A percentile compares a stretch with the other conserved stretches of the same genome.
Conservation (phyloP, 2,329 filamentous ascomycete genomes). For the Coleophoma eucalyptorum region DNA sequence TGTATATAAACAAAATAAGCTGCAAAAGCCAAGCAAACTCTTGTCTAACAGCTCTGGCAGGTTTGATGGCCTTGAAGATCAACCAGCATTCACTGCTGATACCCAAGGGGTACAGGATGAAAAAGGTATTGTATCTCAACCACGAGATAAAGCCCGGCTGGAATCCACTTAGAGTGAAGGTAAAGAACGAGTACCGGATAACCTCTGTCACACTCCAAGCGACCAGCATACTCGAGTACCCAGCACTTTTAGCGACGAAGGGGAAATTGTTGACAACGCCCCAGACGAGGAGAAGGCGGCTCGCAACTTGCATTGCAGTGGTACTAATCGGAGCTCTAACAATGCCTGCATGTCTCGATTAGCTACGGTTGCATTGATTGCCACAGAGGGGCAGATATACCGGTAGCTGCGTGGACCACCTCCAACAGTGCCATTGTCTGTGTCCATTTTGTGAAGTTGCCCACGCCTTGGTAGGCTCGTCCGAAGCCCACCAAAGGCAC, state of each 20-base stretch:
- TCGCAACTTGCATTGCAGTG: slow-evolving; percentile 85
- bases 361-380: slow-evolving; percentile 6
- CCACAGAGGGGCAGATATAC: slow-evolving; percentile 42
- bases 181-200: slow-evolving; percentile 90
- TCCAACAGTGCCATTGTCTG: slow-evolving; percentile 84
- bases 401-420: slow-evolving; percentile 73
- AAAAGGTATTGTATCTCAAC: slow-evolving; percentile 91
- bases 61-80: slow-evolving; percentile 65
- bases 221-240: slow-evolving; percentile 74
- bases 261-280: slow-evolving; percentile 74
- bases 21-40: slow-evolving; percentile 58
- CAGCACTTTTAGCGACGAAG: slow-evolving; percentile 52
- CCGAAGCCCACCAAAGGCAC: slow-evolving; percentile 51
- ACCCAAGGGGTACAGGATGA: slow-evolving; percentile 86
- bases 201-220: slow-evolving; percentile 93
- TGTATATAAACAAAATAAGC: slow-evolving; percentile 67
- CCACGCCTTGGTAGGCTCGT: slow-evolving; percentile 57
- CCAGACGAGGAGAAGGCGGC: slow-evolving; percentile 87
- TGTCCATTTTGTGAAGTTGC: slow-evolving; percentile 70
- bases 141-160: slow-evolving; percentile 68
- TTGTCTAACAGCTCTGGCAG: slow-evolving; percentile 47
- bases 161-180: slow-evolving; percentile 60
- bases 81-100: slow-evolving; percentile 84
- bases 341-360: slow-evolving; percentile 51
- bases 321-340: slow-evolving; percentile 84